phyloP scores from a whole-genome alignment of 768 basidiomycete genomes.

The Panellus pusillus region DNA sequence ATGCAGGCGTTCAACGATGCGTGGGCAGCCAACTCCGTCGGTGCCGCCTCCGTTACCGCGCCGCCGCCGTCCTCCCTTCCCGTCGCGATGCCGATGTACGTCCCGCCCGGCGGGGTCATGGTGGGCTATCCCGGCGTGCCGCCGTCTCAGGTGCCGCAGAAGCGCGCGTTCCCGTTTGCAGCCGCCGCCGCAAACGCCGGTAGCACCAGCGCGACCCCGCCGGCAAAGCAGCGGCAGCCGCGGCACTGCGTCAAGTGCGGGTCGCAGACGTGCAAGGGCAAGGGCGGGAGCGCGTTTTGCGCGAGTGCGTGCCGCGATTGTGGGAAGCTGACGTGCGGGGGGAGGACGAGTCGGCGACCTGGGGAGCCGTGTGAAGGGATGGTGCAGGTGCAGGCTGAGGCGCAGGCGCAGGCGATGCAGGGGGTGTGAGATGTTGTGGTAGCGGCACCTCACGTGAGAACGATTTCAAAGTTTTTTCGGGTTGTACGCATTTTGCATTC shows the following conservation, averaged over 20 bases:
- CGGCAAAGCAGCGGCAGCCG: slow-evolving; percentile 51
- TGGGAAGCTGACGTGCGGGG: slow-evolving; percentile 76
- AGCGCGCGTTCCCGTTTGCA: slow-evolving; percentile 28
- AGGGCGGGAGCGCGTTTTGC: slow-evolving; percentile 75
- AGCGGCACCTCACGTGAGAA: too few relatives aligned
- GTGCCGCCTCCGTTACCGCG: slow-evolving; percentile 27
- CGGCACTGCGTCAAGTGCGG: slow-evolving; percentile 84
- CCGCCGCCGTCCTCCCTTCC: background rate
- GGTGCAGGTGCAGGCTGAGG: slow-evolving; percentile 27
- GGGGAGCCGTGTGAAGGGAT: slow-evolving; percentile 60
- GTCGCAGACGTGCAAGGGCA: slow-evolving; percentile 79
- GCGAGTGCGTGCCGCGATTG: slow-evolving; percentile 78
- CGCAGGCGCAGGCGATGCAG: background rate
- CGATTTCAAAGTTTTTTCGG: too few relatives aligned
- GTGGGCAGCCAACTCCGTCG: slow-evolving; percentile 60
- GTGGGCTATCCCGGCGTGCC: background rate
- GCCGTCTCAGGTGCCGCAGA: slow-evolving; percentile 8
- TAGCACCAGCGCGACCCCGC: slow-evolving; percentile 30
- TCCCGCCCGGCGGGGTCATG: background rate
- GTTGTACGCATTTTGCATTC: too few relatives aligned
- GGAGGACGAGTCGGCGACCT: slow-evolving; percentile 74
- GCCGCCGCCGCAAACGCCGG: slow-evolving; percentile 6
- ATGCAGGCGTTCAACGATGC: slow-evolving; percentile 54
- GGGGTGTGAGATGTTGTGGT: background rate
- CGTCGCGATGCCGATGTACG: slow-evolving; percentile 4